Evolutionary conservation across 1,284 basidiomycete species (phyloP), one percentile per base, ranked within the genome.

Genomic region (Boletus hoseneyae): DNA sequence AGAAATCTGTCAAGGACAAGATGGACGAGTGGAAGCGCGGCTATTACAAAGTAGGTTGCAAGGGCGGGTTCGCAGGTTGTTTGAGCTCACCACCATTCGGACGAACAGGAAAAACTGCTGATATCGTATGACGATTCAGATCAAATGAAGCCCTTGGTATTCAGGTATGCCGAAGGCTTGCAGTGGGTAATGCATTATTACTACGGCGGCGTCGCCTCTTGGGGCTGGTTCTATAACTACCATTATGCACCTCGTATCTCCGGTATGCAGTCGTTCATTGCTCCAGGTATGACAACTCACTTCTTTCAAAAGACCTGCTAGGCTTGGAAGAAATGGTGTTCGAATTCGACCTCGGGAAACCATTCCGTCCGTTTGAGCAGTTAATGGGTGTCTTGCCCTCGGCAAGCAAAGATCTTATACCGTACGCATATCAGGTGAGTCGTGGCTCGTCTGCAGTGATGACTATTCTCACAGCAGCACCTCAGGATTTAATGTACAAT

Each of bases 151-250:
- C 77, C 78, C 42, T 73, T 97, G 47, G 74, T 83, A 10, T 93
- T 79, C 62, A 81, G 85, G 54, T 99, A 97, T 68, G 80, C 93
- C 34, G 93, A 99, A 67, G 97, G 96, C 1, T 72, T 99, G 54
- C 97, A 99, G 67, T 99, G 96, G 97, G 93, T 99, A 29, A 88
- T 99, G 83, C 90, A 94, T 67, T 99, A 99, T 71, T 99, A 99
- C 70, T 98, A 98, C 71, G 85, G 90, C 57, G 96, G 96, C 32
- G 94, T 97, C 13, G 90, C 92, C 2, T 95, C 93, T 6, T 99
- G 96, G 96, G 83, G 92, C 23, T 99, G 97, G 97, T 99, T 97
- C 75, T 99, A 98, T 73, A 77, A 95, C 66, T 98, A 97, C 68
- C 96, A 99, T 69, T 99, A 97, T 69, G 90, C 96, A 0, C 96